These are phyloP conservation scores for Medicago arabica DNA, from an alignment of 306 rosid genomes.

Conservation along the genomic window DNA sequence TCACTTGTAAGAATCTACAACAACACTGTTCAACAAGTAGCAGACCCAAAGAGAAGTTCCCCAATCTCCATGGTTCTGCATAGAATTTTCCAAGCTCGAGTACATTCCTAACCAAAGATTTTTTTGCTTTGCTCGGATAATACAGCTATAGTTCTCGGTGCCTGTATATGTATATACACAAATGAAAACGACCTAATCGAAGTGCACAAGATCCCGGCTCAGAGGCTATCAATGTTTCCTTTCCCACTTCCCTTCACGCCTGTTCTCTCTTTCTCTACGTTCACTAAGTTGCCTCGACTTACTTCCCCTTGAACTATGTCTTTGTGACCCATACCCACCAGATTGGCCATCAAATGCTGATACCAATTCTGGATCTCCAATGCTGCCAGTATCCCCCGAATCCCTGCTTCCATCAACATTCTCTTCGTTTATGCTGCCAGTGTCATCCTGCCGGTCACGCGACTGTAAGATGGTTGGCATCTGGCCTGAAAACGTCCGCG, in stretches of 20 bases:
- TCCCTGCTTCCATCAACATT: conserved; percentile 90
- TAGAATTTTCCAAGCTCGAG: conserved; percentile 3
- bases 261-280: conserved; percentile 78
- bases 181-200: not conserved
- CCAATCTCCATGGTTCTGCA: conserved; percentile 29
- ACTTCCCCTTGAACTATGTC: conserved; percentile 83
- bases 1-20: conserved; percentile 13
- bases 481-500: conserved; percentile 77
- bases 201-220: conserved; percentile 3
- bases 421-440: conserved; percentile 78
- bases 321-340: conserved; percentile 77
- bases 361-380: conserved; percentile 78
- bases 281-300: conserved; percentile 81
- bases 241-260: conserved; percentile 98
- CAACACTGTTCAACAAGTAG: conserved; percentile 38
- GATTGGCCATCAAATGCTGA: conserved; percentile 83
- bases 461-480: conserved; percentile 83
- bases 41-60: conserved; percentile 21
- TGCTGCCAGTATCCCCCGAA: conserved; percentile 84
- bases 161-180: conserved; percentile 21
- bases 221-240: conserved; percentile 69
- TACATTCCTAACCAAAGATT: conserved; percentile 21
- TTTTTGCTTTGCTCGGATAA: not conserved
- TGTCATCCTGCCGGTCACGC: conserved; percentile 82
- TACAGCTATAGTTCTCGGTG: conserved; percentile 11